phyloP scores from a whole-genome alignment of 1,139 yeast species.

The Sugiyamaella pinicola region DNA sequence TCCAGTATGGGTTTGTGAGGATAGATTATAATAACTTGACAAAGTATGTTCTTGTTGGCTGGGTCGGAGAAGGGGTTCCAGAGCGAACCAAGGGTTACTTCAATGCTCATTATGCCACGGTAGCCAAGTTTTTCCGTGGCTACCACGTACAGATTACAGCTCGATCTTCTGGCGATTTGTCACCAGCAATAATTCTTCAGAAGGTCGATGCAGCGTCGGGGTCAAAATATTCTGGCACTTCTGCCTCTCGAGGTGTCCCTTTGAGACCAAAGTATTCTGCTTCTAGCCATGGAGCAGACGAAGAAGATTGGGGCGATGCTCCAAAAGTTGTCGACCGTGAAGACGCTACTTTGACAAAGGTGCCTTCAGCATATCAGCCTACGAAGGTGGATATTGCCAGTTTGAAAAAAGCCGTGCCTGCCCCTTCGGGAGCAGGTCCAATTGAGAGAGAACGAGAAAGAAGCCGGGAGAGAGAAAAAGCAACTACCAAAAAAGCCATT shows the following conservation, averaged over 20 bases:
- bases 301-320: slow-evolving; percentile 63
- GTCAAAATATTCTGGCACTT: slow-evolving; percentile 67
- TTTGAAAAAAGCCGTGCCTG: slow-evolving; percentile 39
- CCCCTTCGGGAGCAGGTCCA: slow-evolving; percentile 36
- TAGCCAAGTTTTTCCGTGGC: slow-evolving; percentile 53
- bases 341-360: slow-evolving; percentile 46
- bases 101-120: slow-evolving; percentile 47
- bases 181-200: slow-evolving; percentile 70
- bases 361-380: slow-evolving; percentile 72
- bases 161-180: slow-evolving; percentile 88
- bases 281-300: slow-evolving; percentile 43
- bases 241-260: slow-evolving; percentile 38
- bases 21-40: slow-evolving; percentile 87
- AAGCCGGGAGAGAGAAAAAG: not conserved
- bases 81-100: slow-evolving; percentile 48
- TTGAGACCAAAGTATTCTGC: slow-evolving; percentile 43
- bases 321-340: slow-evolving; percentile 46
- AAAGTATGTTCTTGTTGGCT: slow-evolving; percentile 83
- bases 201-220: slow-evolving; percentile 92
- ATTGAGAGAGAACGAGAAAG: slow-evolving; percentile 12
- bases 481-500: slow-evolving; percentile 1
- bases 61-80: slow-evolving; percentile 62
- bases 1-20: slow-evolving; percentile 88
- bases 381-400: slow-evolving; percentile 54
- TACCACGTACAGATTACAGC: slow-evolving; percentile 97